Conservation (phyloP, 257 asterid species). For the Eustoma russellianum region DNA sequence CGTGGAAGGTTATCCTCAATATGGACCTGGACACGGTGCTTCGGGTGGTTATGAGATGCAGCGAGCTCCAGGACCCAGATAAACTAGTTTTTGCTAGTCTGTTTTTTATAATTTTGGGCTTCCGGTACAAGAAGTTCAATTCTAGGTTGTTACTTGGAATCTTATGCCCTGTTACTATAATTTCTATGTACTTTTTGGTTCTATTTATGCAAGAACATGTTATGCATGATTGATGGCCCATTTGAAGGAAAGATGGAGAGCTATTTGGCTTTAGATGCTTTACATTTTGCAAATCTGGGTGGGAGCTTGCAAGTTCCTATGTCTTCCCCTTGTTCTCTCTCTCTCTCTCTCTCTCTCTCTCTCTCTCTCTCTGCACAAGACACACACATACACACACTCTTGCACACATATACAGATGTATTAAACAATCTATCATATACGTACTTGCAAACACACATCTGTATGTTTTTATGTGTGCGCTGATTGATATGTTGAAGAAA, state of each 20-base stretch:
- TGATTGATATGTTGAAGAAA: no score
- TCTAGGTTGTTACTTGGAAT: conserved; percentile 12
- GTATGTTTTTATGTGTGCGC: no score
- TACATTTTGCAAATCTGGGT: not conserved
- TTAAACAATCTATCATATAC: no score
- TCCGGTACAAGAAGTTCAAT: conserved; percentile 24
- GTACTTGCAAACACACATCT: no score
- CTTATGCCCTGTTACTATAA: conserved; percentile 3
- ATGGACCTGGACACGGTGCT: conserved; percentile 58
- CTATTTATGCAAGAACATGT: not conserved
- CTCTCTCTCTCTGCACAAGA: no score
- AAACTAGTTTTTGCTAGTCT: conserved; percentile 21
- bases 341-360: no score
- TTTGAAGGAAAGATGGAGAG: not conserved
- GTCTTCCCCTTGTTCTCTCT: no score
- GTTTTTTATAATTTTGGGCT: conserved; percentile 14
- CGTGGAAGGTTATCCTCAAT: conserved; percentile 74
- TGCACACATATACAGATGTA: no score
- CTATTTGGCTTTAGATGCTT: not conserved
- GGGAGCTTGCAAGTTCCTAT: not conserved
- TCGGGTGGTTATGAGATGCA: conserved; percentile 67
- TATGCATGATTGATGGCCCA: conserved; percentile 3
- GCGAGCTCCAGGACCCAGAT: conserved; percentile 71
- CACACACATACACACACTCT: no score
- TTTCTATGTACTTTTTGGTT: conserved; percentile 1